A percentile compares a stretch with the other conserved stretches of the same genome.
Evolutionary conservation across 164 flowering plant species (phyloP).

Genomic region (Piper longum): DNA sequence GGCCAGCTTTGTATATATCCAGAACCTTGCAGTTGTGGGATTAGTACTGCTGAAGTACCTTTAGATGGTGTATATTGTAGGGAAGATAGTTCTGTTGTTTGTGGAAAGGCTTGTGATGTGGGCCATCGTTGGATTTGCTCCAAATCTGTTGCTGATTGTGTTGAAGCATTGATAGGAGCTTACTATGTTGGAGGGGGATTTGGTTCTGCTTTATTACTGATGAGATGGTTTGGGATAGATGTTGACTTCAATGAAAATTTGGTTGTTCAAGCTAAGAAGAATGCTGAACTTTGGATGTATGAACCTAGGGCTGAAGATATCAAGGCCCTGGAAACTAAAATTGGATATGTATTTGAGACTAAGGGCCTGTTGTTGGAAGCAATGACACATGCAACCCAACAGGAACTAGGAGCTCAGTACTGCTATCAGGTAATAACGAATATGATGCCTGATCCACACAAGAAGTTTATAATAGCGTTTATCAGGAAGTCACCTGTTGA

Average conservation of each 20-base stretch:
- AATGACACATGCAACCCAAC: constrained; percentile 61
- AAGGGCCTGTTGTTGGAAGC: constrained; percentile 82
- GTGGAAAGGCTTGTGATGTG: constrained; percentile 63
- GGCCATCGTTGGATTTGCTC: constrained; percentile 94
- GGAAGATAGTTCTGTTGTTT: constrained; percentile 31
- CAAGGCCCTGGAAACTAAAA: constrained; percentile 41
- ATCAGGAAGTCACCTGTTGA: too few species aligned
- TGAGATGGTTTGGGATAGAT: constrained; percentile 77
- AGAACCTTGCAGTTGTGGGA: constrained; percentile 56
- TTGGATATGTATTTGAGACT: constrained; percentile 40
- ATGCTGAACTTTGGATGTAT: constrained; percentile 35
- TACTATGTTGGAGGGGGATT: constrained; percentile 74
- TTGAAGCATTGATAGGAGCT: constrained; percentile 90
- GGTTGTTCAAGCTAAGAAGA: constrained; percentile 32
- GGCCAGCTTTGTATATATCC: constrained; percentile 56
- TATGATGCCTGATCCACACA: neutral
- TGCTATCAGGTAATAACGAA: constrained; percentile 53
- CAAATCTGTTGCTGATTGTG: constrained; percentile 81
- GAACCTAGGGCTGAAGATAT: constrained; percentile 33
- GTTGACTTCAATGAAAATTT: constrained; percentile 35
- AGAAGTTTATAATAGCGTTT: too few species aligned
- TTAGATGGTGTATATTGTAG: constrained; percentile 28
- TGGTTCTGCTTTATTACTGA: constrained; percentile 38
- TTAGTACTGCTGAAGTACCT: constrained; percentile 68
- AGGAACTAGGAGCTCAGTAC: constrained; percentile 41